These are phyloP conservation scores for Blepharisma japonicum DNA, from an alignment of 73 alveolate species.

Conservation along the genomic window DNA sequence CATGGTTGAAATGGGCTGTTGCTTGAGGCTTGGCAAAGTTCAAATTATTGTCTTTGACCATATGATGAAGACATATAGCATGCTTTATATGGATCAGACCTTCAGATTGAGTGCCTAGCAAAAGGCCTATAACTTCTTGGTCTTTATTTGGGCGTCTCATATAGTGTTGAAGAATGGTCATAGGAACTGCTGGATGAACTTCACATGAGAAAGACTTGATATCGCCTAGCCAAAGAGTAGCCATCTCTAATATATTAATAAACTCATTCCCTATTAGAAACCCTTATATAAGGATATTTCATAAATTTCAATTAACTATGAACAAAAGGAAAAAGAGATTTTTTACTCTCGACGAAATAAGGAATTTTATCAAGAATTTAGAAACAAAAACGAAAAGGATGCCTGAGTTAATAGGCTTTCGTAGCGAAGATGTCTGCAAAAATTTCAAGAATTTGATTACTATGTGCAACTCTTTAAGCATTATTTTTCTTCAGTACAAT, in stretches of 20 bases:
- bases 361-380: not conserved
- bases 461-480: slow-evolving; percentile 20
- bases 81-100: slow-evolving; percentile 1
- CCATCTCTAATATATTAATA: not conserved
- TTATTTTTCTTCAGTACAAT: slow-evolving; percentile 1
- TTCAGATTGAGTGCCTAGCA: slow-evolving; percentile 12
- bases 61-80: no score
- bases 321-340: no score
- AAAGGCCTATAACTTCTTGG: not conserved
- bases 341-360: no score
- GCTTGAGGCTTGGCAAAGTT: not conserved
- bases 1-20: not conserved
- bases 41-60: no score
- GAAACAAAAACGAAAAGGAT: slow-evolving; percentile 19
- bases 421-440: slow-evolving; percentile 3
- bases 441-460: slow-evolving; percentile 13
- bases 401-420: slow-evolving; percentile 18
- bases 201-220: slow-evolving; percentile 18
- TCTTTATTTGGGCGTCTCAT: not conserved
- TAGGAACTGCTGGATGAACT: slow-evolving; percentile 19
- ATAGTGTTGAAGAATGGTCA: slow-evolving; percentile 1
- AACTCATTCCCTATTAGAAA: no score
- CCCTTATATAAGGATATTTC: no score
- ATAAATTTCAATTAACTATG: no score
- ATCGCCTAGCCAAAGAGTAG: slow-evolving; percentile 25